These are phyloP conservation scores for Leptodontidium sp. DNA, from an alignment of 2,329 filamentous ascomycete genomes.

Conservation along the genomic window DNA sequence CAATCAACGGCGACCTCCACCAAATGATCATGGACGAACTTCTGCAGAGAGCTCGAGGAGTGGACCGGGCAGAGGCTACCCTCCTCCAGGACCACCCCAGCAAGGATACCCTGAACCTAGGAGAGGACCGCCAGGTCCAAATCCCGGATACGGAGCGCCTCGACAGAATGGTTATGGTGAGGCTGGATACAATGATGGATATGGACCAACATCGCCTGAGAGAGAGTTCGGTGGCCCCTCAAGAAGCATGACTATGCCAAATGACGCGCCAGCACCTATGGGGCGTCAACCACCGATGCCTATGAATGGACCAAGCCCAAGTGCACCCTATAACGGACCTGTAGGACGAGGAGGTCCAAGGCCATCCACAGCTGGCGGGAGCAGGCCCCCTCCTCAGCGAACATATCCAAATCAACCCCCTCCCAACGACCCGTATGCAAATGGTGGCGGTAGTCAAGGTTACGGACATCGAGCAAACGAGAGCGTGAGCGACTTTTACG, in stretches of 20 bases:
- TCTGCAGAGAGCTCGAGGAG: slow-evolving; percentile 41
- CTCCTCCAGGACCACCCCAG: slow-evolving; percentile 37
- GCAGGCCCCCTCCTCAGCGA: slow-evolving; percentile 61
- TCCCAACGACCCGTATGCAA: slow-evolving; percentile 26
- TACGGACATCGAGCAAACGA: slow-evolving; percentile 50
- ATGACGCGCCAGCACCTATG: slow-evolving; percentile 55
- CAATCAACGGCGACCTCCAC: slow-evolving; percentile 31
- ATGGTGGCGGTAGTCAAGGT: slow-evolving; percentile 32
- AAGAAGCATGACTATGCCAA: slow-evolving; percentile 70
- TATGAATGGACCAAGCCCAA: slow-evolving; percentile 43
- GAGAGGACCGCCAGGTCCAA: slow-evolving; percentile 36
- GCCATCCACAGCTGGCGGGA: slow-evolving; percentile 63
- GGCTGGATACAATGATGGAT: slow-evolving; percentile 40
- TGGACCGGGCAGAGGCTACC: slow-evolving; percentile 38
- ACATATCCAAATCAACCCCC: slow-evolving; percentile 56
- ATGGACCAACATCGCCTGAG: slow-evolving; percentile 36
- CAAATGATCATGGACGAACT: slow-evolving; percentile 38
- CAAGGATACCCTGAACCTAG: slow-evolving; percentile 42
- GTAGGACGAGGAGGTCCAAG: slow-evolving; percentile 58
- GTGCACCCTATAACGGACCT: slow-evolving; percentile 56
- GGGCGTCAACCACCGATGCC: slow-evolving; percentile 38
- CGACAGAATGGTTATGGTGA: slow-evolving; percentile 42
- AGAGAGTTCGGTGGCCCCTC: slow-evolving; percentile 58
- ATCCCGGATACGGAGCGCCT: slow-evolving; percentile 35
- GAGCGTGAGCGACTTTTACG: slow-evolving; percentile 61